A percentile compares a stretch with the other conserved stretches of the same genome.
phyloP scores from a whole-genome alignment of 305 asterid genomes.

The Solanum hybrid region DNA sequence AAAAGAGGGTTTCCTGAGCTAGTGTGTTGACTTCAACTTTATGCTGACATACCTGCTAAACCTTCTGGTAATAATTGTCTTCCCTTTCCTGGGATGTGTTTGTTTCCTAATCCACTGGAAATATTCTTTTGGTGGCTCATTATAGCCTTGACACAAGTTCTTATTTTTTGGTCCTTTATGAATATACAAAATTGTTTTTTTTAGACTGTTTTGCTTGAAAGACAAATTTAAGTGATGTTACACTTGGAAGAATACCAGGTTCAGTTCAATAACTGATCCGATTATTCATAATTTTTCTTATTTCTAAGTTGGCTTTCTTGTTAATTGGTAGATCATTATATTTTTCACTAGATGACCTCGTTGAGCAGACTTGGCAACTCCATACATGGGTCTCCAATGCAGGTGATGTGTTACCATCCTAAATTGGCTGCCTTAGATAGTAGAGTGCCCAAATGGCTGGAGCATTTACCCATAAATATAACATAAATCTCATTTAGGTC shows the following conservation, averaged over 20 bases:
- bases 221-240: neutral
- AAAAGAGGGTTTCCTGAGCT: constrained; percentile 80
- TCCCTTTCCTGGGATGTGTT: constrained; percentile 34
- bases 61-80: constrained; percentile 59
- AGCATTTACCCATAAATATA: neutral
- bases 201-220: constrained; percentile 11
- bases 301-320: constrained; percentile 57
- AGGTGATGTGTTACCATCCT: constrained; percentile 47
- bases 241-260: constrained; percentile 11
- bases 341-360: constrained; percentile 70
- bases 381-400: constrained; percentile 39
- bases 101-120: constrained; percentile 14
- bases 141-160: constrained; percentile 1
- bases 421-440: constrained; percentile 15
- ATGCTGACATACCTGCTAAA: constrained; percentile 81
- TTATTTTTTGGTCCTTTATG: neutral
- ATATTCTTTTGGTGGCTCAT: constrained; percentile 14
- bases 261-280: constrained; percentile 11
- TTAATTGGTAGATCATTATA: constrained; percentile 76
- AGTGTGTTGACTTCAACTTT: constrained; percentile 72
- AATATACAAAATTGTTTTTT: neutral
- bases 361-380: constrained; percentile 68
- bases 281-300: constrained; percentile 4
- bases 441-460: constrained; percentile 9
- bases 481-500: constrained; percentile 13